Base-by-base conservation (phyloP, 2,329 filamentous ascomycete genomes). In the Fusarium coffeatum region DNA sequence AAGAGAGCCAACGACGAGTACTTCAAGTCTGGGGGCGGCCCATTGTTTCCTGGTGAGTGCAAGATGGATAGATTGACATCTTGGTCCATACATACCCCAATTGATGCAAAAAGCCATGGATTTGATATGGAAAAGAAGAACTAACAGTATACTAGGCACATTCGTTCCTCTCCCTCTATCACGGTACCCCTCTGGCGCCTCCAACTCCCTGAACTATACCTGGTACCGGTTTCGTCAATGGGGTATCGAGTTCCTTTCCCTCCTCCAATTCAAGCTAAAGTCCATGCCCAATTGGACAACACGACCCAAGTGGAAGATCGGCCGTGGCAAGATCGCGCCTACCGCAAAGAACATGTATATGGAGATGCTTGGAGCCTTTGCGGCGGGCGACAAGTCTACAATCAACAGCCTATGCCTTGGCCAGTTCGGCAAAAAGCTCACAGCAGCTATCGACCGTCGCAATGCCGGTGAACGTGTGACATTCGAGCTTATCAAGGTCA, bases 361-460 rank as follows among this genome's bases (percentile, higher is more conserved):
- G 55, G 80, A 86, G 69, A 87, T 92, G 83, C 88, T 89, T 72
- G 83, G 84, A 61, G 87, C 87, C 7, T 85, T 91, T 51, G 90
- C 90, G 9, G 78, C 79, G 4, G 88, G 87, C 62, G 87, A 91
- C 79, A 80, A 81, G 69, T 69, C 75, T 4, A 80, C 83, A 8
- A 80, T 92, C 27, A 78, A 83, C 47, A 77, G 78, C 28, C 78
- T 91, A 48, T 92, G 90, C 80, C 79, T 84, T 23, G 78, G 82
- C 32, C 83, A 84, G 25, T 82, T 92, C 46, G 82, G 81, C 68
- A 76, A 81, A 46, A 83, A 83, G 51, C 84, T 93, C 67, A 75
- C 78, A n/a, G 77, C 80, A 11, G 83, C 86, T 58, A 83, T 93
- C 68, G 84, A 85, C 30, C 76, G 80, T 27, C 86, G 90, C 8